A percentile compares a stretch with the other conserved stretches of the same genome.
Conservation (phyloP, 2,329 filamentous ascomycete genomes). For the Colletotrichum sp. region DNA sequence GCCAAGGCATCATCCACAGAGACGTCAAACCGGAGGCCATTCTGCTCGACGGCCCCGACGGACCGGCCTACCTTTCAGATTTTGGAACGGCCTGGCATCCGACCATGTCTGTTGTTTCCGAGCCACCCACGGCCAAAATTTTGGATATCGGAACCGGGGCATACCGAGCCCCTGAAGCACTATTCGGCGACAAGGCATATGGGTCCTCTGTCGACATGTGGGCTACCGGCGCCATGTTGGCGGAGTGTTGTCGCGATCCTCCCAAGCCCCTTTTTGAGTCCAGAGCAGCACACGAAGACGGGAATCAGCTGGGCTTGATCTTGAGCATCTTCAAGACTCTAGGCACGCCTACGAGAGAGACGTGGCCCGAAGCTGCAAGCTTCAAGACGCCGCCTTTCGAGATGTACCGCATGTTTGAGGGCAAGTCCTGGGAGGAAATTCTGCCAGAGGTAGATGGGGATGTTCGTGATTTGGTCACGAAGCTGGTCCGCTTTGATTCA, state of each 20-base stretch:
- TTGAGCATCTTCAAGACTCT: conserved; percentile 91
- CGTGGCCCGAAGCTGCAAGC: conserved; percentile 79
- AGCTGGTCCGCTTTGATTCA: conserved; percentile 76
- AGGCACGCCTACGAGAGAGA: conserved; percentile 80
- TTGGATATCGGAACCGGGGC: conserved; percentile 92
- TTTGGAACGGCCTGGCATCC: conserved; percentile 92
- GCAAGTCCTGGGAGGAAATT: conserved; percentile 71
- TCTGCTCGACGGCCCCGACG: conserved; percentile 69
- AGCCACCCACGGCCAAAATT: conserved; percentile 74
- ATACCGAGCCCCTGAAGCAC: conserved; percentile 87
- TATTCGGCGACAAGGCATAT: conserved; percentile 85
- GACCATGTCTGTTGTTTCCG: conserved; percentile 59
- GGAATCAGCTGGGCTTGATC: conserved; percentile 90
- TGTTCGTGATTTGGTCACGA: conserved; percentile 69
- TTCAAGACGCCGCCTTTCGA: conserved; percentile 85
- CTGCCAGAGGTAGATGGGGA: conserved; percentile 64
- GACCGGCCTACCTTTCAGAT: conserved; percentile 82
- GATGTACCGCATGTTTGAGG: conserved; percentile 80
- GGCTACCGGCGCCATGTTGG: conserved; percentile 83
- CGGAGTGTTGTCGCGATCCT: conserved; percentile 68
- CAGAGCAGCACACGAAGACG: conserved; percentile 73
- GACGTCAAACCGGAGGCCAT: conserved; percentile 95
- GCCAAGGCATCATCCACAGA: conserved; percentile 81
- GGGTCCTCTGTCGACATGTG: conserved; percentile 81
- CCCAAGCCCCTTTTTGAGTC: conserved; percentile 80